These are phyloP conservation scores for Neurospora tetrasperma DNA, from an alignment of 495 filamentous ascomycete species.

Conservation along the genomic window DNA sequence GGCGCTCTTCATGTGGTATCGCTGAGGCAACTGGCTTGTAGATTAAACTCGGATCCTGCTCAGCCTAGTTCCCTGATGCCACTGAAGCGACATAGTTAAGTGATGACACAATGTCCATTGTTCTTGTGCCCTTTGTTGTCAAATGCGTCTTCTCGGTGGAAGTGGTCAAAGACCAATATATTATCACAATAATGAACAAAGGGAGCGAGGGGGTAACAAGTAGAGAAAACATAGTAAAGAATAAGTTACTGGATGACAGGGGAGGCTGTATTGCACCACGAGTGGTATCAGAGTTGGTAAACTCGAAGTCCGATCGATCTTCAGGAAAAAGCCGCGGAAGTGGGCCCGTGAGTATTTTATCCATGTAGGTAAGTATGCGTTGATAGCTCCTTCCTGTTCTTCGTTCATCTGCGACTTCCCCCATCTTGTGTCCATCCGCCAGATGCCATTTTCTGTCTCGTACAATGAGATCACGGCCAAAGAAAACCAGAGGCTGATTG, in stretches of 20 bases:
- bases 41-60: background rate
- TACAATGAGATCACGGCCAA: too few relatives aligned
- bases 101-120: background rate
- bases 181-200: background rate
- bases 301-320: too few relatives aligned
- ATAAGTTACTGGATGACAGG: too few relatives aligned
- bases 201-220: rapidly evolving
- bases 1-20: rapidly evolving
- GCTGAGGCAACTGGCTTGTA: background rate
- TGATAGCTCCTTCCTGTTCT: too few relatives aligned
- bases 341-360: too few relatives aligned
- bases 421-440: too few relatives aligned
- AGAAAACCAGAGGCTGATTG: too few relatives aligned
- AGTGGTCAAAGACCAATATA: background rate
- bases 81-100: background rate
- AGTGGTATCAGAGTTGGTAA: too few relatives aligned
- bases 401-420: too few relatives aligned
- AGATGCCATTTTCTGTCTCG: too few relatives aligned
- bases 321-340: too few relatives aligned
- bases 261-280: background rate
- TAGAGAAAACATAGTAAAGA: background rate
- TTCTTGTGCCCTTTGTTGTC: background rate
- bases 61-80: background rate
- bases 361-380: too few relatives aligned
- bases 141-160: background rate